phyloP scores from a whole-genome alignment of 139 green algal genomes.

The Haematococcus lacustris region DNA sequence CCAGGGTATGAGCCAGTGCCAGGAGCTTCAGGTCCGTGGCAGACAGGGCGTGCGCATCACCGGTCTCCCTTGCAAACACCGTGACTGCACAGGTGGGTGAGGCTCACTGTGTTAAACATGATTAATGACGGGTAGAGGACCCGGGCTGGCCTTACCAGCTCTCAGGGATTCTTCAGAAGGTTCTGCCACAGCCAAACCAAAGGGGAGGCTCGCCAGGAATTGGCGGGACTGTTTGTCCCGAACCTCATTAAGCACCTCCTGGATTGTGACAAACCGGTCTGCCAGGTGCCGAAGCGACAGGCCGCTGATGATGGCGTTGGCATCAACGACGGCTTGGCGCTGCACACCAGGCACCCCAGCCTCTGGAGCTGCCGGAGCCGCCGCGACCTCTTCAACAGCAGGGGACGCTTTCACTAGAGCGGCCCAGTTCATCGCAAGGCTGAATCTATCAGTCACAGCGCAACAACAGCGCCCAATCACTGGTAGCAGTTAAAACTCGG shows the following conservation, averaged over 20 bases:
- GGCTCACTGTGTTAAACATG: no score
- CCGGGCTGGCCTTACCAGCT: conserved; percentile 38
- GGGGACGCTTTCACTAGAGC: not conserved
- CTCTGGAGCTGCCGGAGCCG: not conserved
- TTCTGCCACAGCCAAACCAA: conserved; percentile 51
- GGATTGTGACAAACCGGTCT: conserved; percentile 59
- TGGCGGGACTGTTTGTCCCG: conserved; percentile 63
- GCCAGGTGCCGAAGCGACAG: conserved; percentile 37
- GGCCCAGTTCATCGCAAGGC: not conserved
- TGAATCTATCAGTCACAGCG: not conserved
- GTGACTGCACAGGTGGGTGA: conserved; percentile 75
- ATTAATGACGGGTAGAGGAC: no score
- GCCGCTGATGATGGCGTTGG: conserved; percentile 82
- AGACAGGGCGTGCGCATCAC: conserved; percentile 81
- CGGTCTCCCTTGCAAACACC: conserved; percentile 74
- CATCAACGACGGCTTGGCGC: conserved; percentile 74
- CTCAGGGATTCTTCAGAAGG: conserved; percentile 62
- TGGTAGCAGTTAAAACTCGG: no score
- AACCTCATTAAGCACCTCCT: conserved; percentile 74
- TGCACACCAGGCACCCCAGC: not conserved
- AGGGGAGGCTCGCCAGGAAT: conserved; percentile 53
- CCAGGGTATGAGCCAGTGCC: conserved; percentile 71
- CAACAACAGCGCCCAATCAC: not conserved
- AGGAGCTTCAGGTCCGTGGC: conserved; percentile 73
- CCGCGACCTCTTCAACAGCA: not conserved